Evolutionary conservation across 306 rosid species (phyloP).

Genomic region (Citrullus colocynthis): DNA sequence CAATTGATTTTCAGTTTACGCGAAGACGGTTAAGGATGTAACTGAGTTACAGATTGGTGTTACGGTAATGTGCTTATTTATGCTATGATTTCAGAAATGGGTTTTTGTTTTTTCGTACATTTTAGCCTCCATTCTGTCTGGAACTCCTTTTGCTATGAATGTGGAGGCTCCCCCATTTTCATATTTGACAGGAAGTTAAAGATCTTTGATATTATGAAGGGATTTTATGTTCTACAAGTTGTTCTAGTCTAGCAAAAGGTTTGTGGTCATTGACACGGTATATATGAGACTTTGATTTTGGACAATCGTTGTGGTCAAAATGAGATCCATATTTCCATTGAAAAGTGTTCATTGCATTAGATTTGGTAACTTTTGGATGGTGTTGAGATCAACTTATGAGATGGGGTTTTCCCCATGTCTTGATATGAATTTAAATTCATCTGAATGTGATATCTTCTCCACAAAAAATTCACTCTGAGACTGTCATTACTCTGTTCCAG

Average conservation of each 20-base stretch:
- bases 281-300: neutral
- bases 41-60: constrained; percentile 82
- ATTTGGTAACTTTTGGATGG: neutral
- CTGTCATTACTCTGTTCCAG: neutral
- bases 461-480: neutral
- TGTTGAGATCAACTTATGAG: neutral
- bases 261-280: neutral
- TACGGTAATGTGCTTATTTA: constrained; percentile 35
- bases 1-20: constrained; percentile 29
- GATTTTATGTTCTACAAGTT: neutral
- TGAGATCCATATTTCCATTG: neutral
- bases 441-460: neutral
- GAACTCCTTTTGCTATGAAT: neutral
- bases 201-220: neutral
- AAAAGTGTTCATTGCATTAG: neutral
- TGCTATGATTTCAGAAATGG: neutral
- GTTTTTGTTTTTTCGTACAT: neutral
- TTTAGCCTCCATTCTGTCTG: neutral
- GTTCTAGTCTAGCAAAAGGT: neutral
- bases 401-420: neutral
- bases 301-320: neutral
- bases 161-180: neutral
- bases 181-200: neutral
- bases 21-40: constrained; percentile 51
- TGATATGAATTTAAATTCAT: neutral